A percentile compares a stretch with the other conserved stretches of the same genome.
These are phyloP conservation scores for Leccinum laetum DNA, from an alignment of 1,284 basidiomycete species.

Conservation along the genomic window DNA sequence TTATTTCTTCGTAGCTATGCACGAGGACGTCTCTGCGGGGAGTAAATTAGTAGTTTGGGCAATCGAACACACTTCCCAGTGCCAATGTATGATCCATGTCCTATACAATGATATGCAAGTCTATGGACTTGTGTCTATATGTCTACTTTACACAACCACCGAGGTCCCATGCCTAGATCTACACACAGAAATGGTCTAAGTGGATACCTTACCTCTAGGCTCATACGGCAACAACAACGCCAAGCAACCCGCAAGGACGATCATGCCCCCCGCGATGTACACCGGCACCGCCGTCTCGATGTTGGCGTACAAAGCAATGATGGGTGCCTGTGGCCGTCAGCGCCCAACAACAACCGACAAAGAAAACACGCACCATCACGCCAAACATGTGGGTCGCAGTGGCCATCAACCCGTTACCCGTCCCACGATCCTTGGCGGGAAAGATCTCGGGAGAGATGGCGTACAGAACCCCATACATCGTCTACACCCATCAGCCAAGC, in stretches of 20 bases:
- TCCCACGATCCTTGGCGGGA: constrained; percentile 70
- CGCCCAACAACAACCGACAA: not conserved
- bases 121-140: not conserved
- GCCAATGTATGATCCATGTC: not conserved
- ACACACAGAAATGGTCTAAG: constrained; percentile 31
- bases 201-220: constrained; percentile 69
- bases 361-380: constrained; percentile 45
- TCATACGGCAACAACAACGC: constrained; percentile 78
- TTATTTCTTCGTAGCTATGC: not conserved
- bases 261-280: constrained; percentile 73
- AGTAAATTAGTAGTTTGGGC: not conserved
- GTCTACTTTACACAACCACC: not conserved
- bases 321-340: constrained; percentile 21
- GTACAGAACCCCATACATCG: constrained; percentile 77
- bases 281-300: constrained; percentile 70
- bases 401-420: constrained; percentile 67
- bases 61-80: not conserved
- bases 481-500: constrained; percentile 38
- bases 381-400: constrained; percentile 65
- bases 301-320: constrained; percentile 69
- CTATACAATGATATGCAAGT: not conserved
- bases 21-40: not conserved
- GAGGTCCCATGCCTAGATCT: not conserved
- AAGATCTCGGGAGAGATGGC: constrained; percentile 69
- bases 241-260: constrained; percentile 63